A percentile compares a stretch with the other conserved stretches of the same genome.
phyloP scores from a whole-genome alignment of 225 moss, liverwort and hornwort genomes.

The Straminergon stramineum region DNA sequence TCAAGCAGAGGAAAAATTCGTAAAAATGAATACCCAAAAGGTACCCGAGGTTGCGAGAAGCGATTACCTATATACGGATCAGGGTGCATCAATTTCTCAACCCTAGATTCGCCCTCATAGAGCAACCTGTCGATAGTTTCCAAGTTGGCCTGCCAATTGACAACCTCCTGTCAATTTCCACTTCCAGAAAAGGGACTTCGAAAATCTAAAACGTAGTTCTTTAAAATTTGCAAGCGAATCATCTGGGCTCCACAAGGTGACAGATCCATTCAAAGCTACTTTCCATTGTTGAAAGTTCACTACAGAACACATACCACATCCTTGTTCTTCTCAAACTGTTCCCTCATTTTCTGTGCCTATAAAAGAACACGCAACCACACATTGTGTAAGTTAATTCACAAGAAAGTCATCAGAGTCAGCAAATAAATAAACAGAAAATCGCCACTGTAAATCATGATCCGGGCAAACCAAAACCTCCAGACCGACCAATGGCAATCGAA shows the following conservation, averaged over 20 bases:
- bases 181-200: neutral
- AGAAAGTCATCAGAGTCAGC: neutral
- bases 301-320: slow-evolving; percentile 48
- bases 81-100: slow-evolving; percentile 63
- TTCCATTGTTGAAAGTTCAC: neutral
- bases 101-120: slow-evolving; percentile 50
- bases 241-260: neutral
- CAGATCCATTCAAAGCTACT: neutral
- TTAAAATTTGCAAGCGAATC: neutral
- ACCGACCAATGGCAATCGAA: neutral
- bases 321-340: slow-evolving; percentile 74
- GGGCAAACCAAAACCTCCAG: neutral
- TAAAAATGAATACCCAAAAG: neutral
- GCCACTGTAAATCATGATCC: neutral
- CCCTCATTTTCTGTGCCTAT: slow-evolving; percentile 75
- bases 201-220: neutral
- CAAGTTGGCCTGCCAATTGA: slow-evolving; percentile 42
- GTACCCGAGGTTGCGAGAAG: neutral
- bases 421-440: neutral
- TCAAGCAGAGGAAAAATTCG: neutral
- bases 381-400: neutral
- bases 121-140: slow-evolving; percentile 75
- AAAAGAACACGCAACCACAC: neutral
- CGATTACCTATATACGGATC: slow-evolving; percentile 70
- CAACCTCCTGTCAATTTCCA: neutral